Percentiles rank a stretch among this genome's conserved stretches.
These are phyloP conservation scores for Yarrowia sp. DNA, from an alignment of 805 yeast genomes.

Conservation along the genomic window DNA sequence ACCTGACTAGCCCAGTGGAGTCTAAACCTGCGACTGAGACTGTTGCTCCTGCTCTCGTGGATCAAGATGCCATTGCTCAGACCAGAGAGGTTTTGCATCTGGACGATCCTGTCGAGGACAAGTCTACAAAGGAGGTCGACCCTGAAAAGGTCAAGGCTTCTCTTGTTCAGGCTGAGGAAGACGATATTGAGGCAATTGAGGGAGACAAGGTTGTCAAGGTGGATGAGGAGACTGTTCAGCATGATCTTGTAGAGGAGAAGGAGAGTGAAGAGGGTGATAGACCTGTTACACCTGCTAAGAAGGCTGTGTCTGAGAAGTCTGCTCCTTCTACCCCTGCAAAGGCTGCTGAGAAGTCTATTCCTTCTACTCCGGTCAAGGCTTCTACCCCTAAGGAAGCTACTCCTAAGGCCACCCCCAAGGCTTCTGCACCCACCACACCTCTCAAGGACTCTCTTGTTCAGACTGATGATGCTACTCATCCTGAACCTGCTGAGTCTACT, in stretches of 20 bases:
- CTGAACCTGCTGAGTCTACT: constrained; percentile 1
- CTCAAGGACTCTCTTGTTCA: constrained; percentile 18
- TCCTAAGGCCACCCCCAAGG: neutral
- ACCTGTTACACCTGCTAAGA: neutral
- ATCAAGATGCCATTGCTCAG: constrained; percentile 3
- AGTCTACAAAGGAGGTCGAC: neutral
- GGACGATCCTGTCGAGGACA: neutral
- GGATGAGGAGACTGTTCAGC: constrained; percentile 3
- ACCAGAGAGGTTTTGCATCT: constrained; percentile 4
- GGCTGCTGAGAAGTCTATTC: neutral
- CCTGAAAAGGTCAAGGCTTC: constrained; percentile 12
- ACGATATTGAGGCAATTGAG: neutral
- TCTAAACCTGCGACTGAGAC: neutral
- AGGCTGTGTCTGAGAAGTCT: neutral
- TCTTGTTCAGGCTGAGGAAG: constrained; percentile 12
- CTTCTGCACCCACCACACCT: neutral
- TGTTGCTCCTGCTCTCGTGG: constrained; percentile 13
- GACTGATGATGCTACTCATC: neutral
- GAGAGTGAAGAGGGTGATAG: neutral
- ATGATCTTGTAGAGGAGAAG: constrained; percentile 12
- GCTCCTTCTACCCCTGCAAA: neutral
- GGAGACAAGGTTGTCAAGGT: constrained; percentile 6
- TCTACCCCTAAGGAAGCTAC: neutral
- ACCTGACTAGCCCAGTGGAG: constrained; percentile 21
- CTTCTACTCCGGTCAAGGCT: neutral